Evolutionary conservation across 352 stramenopile genomes (phyloP), one percentile per base, ranked within the genome.

Genomic region (Thalassiosira mediterranea): DNA sequence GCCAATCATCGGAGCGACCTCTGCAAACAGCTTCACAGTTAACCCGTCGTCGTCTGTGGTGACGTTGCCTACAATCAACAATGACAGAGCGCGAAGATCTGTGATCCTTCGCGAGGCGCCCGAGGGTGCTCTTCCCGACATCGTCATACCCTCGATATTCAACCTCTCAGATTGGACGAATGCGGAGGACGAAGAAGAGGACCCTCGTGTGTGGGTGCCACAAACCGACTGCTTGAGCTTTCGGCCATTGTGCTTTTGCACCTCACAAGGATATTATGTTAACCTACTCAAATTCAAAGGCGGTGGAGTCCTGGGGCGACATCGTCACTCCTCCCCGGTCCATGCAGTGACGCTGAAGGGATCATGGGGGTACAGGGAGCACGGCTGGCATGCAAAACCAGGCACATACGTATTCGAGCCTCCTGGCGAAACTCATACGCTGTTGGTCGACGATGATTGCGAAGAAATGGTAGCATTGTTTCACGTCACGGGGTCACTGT

Each of bases 401-500:
- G 85, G 85, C 4, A 81, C 63, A 0, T 91, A 91, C 42, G 77
- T 91, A 0, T 91, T 88, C 63, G 85, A 91, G 65, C 85, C 85
- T 21, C 85, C 85, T 5, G 85, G 85, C 31, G 85, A 91, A 70
- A 87, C 84, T 23, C 85, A 91, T 67, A 91, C 81, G 15, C 34
- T 91, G 2, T 66, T 91, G 15, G 85, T 89, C 21, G 79, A 85
- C 28, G 65, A 88, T 23, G 82, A 79, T 49, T 85, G 84, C 11
- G 85, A 89, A 8, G 81, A 89, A 68, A 91, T 91, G 84, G 82
- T 91, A 51, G 82, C 85, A 21, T 53, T 91, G 7, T 91, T 91
- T 65, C 85, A 91, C 76, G 85, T 91, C 0, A 91, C 85, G 11
- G 85, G 85, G 15, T 75, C 69, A 31, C 72, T 91, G 15, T 61